Base-by-base conservation (phyloP, 2,329 filamentous ascomycete genomes). In the Pyrenophora graminea region DNA sequence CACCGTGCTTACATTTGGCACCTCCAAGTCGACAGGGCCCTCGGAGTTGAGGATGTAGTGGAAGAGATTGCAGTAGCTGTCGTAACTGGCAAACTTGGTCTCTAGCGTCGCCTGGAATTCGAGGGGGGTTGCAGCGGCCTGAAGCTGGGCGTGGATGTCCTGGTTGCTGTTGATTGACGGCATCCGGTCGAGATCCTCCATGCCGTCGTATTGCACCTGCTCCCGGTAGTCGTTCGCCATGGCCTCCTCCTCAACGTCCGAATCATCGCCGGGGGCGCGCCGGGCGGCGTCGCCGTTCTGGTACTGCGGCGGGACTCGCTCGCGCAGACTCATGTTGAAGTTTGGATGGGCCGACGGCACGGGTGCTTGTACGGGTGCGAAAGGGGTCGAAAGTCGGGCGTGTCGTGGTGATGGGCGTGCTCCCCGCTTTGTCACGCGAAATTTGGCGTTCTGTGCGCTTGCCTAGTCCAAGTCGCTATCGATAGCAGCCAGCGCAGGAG, bases 41-140 rank as follows among this genome's bases (percentile, higher is more conserved):
- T 97, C 94, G 43, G 93, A 97, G 84, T 99, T 99, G 73, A 99
- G 82, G 76, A 99, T 97, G 79, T 91, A 97, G 81, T 99, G 94
- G 82, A 99, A 99, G 67, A 99, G 82, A 77, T 90, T 96, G 87
- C 94, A 99, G 84, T 99, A 99, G 75, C 91, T 90, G 80, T 99
- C 94, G 82, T 99, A 99, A 80, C 92, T 97, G 76, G 91, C 88
- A 80, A 97, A 97, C 80, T 97, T 97, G 76, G 90, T 90, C 77
- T 97, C 94, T 49, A 99, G 84, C 30, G 92, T 90, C 40, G 94
- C 94, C 71, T 94, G 91, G 77, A 96, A 97, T 74, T 99, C 94
- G 63, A 99, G 83, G 44, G 94, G 94, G 70, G 94, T 93, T 60
- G 94, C 94, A 53, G 94, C 94, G 62, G 92, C 91, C 61, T 87